Evolutionary conservation across 2,329 filamentous ascomycete species (phyloP).

Genomic region (Xylariaceae sp.): DNA sequence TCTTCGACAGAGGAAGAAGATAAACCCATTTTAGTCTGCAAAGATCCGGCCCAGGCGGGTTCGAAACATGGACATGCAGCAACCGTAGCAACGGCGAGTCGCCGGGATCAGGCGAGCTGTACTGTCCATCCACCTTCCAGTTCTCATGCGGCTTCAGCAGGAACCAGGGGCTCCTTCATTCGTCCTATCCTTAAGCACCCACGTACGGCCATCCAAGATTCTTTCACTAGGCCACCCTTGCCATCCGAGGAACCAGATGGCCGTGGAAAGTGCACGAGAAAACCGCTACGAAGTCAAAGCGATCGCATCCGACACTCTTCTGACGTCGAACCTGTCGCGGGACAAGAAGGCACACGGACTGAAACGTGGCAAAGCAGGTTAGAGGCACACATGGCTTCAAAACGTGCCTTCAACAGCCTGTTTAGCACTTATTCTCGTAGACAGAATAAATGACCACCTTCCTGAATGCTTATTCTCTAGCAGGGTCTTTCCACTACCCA

Average conservation of each 20-base stretch:
- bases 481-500: too few species aligned
- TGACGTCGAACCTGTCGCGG: background rate
- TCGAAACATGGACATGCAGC: background rate
- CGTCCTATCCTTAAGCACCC: background rate
- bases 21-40: background rate
- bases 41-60: background rate
- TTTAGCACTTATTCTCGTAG: background rate
- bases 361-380: background rate
- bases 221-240: background rate
- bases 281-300: background rate
- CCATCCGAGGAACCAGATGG: background rate
- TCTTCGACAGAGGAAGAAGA: background rate
- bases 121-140: background rate
- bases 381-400: slow-evolving; percentile 13
- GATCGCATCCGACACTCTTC: background rate
- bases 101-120: background rate
- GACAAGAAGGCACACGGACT: background rate
- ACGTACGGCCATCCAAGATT: background rate
- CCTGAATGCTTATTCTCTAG: background rate
- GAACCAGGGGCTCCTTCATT: background rate
- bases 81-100: background rate
- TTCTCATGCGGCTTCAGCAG: background rate
- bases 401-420: slow-evolving; percentile 9
- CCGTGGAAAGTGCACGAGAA: background rate
- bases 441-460: background rate